These are phyloP conservation scores for Yamadazyma triangularis DNA, from an alignment of 1,139 yeast genomes.

Conservation along the genomic window DNA sequence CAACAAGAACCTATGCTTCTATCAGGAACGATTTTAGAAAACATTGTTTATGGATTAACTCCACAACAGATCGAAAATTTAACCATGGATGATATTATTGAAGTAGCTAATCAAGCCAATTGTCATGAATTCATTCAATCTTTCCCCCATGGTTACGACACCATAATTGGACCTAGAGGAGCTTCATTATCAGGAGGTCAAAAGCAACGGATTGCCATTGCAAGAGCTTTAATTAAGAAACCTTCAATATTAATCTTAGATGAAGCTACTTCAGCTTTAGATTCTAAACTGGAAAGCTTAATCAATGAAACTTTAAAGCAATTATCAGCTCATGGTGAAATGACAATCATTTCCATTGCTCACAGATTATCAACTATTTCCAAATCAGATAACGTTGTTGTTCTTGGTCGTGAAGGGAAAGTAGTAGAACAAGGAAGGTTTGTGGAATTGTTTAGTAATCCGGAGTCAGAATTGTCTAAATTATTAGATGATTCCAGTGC, in stretches of 20 bases:
- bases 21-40: constrained; percentile 74
- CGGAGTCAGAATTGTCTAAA: constrained; percentile 41
- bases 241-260: constrained; percentile 64
- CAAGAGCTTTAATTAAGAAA: constrained; percentile 67
- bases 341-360: constrained; percentile 89
- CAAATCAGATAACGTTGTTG: constrained; percentile 52
- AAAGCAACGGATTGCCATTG: constrained; percentile 84
- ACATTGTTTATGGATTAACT: constrained; percentile 71
- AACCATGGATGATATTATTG: constrained; percentile 37
- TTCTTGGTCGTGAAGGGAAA: constrained; percentile 43
- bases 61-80: constrained; percentile 41
- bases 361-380: constrained; percentile 81
- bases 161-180: constrained; percentile 53
- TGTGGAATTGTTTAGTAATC: constrained; percentile 38
- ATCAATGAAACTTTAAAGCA: constrained; percentile 58
- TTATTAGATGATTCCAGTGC: constrained; percentile 35
- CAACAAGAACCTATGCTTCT: constrained; percentile 86
- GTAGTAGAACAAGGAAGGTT: constrained; percentile 42
- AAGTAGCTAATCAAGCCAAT: constrained; percentile 47
- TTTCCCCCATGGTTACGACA: constrained; percentile 52
- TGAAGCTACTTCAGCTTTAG: constrained; percentile 79
- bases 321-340: constrained; percentile 51
- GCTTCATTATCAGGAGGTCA: constrained; percentile 79
- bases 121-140: constrained; percentile 49
- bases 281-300: constrained; percentile 65